These are phyloP conservation scores for Stylonectria norvegica DNA, from an alignment of 2,329 filamentous ascomycete species.

Conservation along the genomic window DNA sequence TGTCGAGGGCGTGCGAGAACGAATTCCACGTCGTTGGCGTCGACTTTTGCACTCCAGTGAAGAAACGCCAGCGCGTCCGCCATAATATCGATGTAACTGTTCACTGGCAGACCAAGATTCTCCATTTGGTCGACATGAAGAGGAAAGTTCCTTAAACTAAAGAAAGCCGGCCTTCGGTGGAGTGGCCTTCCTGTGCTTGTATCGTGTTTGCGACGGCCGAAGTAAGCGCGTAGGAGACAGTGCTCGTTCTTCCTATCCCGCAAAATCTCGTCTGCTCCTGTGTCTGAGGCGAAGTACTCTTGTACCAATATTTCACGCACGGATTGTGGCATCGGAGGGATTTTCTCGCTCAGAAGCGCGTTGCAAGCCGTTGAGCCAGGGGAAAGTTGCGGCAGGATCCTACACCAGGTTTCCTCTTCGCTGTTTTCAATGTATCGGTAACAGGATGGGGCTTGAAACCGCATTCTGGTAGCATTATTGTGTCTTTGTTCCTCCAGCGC, in stretches of 20 bases:
- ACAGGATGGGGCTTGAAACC: slow-evolving; percentile 4
- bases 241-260: slow-evolving; percentile 36
- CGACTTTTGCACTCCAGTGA: slow-evolving; percentile 45
- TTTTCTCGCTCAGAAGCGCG: slow-evolving; percentile 29
- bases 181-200: too few relatives aligned
- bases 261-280: slow-evolving; percentile 1
- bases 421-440: slow-evolving; percentile 5
- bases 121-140: slow-evolving; percentile 50
- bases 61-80: slow-evolving; percentile 48
- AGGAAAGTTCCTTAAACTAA: slow-evolving; percentile 47
- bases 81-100: too few relatives aligned
- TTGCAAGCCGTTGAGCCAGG: slow-evolving; percentile 20
- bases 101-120: slow-evolving; percentile 34
- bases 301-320: slow-evolving; percentile 17
- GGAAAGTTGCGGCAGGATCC: slow-evolving; percentile 20
- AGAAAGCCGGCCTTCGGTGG: slow-evolving; percentile 21
- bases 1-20: slow-evolving; percentile 40
- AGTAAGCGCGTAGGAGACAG: slow-evolving; percentile 48
- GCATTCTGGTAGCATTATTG: too few relatives aligned
- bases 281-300: slow-evolving; percentile 15
- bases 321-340: slow-evolving; percentile 15
- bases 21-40: slow-evolving; percentile 55
- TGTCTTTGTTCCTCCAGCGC: neutral
- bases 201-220: slow-evolving; percentile 38
- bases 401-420: slow-evolving; percentile 10